Evolutionary conservation across 441 rosid genomes (phyloP).

Genomic region (Manihot esculenta): DNA sequence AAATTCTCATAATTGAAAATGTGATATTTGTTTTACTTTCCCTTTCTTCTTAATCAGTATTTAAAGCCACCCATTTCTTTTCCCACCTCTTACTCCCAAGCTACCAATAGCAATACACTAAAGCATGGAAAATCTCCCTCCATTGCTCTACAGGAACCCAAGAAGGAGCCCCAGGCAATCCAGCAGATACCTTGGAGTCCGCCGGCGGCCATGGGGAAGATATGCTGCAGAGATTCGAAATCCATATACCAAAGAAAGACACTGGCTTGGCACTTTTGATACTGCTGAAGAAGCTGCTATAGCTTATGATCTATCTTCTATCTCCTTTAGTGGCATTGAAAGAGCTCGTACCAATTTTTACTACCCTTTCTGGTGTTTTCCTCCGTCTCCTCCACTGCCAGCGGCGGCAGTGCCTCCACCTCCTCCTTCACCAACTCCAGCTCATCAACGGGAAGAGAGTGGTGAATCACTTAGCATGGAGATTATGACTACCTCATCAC

Average conservation of each 20-base stretch:
- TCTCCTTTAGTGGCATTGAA: conserved; percentile 31
- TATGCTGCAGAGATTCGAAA: conserved; percentile 32
- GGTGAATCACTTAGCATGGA: conserved; percentile 11
- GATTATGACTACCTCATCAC: neutral
- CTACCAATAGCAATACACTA: neutral
- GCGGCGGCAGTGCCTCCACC: neutral
- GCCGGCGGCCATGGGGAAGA: conserved; percentile 31
- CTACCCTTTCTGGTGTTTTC: conserved; percentile 18
- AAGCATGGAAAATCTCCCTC: conserved; percentile 27
- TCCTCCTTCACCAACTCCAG: neutral
- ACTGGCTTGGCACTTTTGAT: conserved; percentile 36
- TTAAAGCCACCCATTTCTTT: conserved; percentile 11
- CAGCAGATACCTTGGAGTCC: conserved; percentile 29
- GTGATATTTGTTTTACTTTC: no score
- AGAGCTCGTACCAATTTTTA: conserved; percentile 32
- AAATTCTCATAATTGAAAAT: no score
- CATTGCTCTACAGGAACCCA: conserved; percentile 27
- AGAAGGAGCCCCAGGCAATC: conserved; percentile 32
- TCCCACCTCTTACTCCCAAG: neutral
- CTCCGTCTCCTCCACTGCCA: conserved; percentile 7
- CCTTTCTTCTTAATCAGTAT: neutral
- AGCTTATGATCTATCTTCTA: conserved; percentile 32
- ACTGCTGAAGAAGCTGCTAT: conserved; percentile 36
- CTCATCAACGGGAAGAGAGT: neutral
- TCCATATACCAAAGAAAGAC: conserved; percentile 29